Evolutionary conservation across 164 flowering plant genomes (phyloP).

Genomic region (Magnolia sinica): DNA sequence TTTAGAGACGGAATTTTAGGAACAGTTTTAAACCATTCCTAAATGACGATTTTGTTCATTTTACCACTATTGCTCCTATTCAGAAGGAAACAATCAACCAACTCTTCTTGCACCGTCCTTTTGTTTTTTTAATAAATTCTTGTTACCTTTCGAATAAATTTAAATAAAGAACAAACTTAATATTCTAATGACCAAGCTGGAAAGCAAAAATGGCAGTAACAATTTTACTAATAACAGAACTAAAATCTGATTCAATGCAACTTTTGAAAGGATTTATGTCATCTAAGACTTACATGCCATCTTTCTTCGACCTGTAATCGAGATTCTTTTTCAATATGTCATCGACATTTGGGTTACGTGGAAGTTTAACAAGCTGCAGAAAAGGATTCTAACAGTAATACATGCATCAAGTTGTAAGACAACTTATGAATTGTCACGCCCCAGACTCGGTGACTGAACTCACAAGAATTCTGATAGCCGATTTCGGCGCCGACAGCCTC

Average conservation of each 20-base stretch:
- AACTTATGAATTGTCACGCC: not conserved
- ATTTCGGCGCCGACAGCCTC: too few relatives aligned
- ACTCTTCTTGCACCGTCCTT: too few relatives aligned
- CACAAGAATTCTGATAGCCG: too few relatives aligned
- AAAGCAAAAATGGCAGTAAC: not conserved
- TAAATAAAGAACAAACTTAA: not conserved
- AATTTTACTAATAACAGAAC: not conserved
- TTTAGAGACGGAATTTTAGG: too few relatives aligned
- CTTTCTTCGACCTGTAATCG: slow-evolving; percentile 64
- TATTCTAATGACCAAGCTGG: not conserved
- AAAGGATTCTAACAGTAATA: not conserved
- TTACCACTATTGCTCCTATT: too few relatives aligned
- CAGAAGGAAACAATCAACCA: too few relatives aligned
- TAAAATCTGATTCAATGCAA: not conserved
- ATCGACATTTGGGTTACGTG: slow-evolving; percentile 66
- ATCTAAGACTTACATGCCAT: slow-evolving; percentile 55
- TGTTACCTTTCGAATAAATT: too few relatives aligned
- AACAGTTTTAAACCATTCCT: too few relatives aligned
- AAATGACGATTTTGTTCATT: too few relatives aligned
- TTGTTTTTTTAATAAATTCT: too few relatives aligned
- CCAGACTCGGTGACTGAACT: too few relatives aligned
- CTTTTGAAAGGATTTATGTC: not conserved
- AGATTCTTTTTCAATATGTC: slow-evolving; percentile 65
- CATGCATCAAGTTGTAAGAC: too few relatives aligned
- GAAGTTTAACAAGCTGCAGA: slow-evolving; percentile 81